Conservation (phyloP, 305 asterid genomes). For the Salvia sclarea region DNA sequence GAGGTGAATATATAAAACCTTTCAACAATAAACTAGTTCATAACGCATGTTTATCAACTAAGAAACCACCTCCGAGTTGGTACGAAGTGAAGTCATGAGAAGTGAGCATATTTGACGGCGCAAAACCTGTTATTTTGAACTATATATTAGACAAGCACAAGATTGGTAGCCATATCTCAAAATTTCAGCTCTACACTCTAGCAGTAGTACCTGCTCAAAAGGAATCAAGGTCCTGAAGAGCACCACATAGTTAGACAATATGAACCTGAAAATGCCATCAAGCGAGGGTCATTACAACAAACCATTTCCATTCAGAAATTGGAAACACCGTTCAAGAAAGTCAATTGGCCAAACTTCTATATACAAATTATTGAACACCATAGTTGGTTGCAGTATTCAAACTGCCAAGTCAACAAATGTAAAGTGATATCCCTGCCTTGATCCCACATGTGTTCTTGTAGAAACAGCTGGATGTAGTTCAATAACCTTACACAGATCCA, state of each 20-base stretch:
- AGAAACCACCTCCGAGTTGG: slow-evolving; percentile 81
- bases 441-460: slow-evolving; percentile 6
- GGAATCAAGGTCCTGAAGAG: slow-evolving; percentile 89
- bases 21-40: slow-evolving; percentile 23
- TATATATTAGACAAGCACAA: slow-evolving; percentile 39
- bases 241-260: slow-evolving; percentile 84
- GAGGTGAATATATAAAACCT: slow-evolving; percentile 17
- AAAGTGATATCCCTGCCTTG: background rate
- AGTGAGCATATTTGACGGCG: slow-evolving; percentile 91
- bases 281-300: slow-evolving; percentile 19
- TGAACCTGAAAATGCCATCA: slow-evolving; percentile 63
- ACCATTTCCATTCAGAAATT: slow-evolving; percentile 12
- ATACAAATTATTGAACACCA: background rate
- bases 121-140: slow-evolving; percentile 63
- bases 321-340: slow-evolving; percentile 12
- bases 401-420: background rate
- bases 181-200: slow-evolving; percentile 29
- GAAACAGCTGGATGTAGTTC: slow-evolving; percentile 12
- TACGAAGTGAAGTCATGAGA: slow-evolving; percentile 97
- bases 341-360: slow-evolving; percentile 2
- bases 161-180: slow-evolving; percentile 28
- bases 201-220: slow-evolving; percentile 72
- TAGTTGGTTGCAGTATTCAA: background rate
- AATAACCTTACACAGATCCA: slow-evolving; percentile 21
- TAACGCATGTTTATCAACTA: slow-evolving; percentile 24